A percentile compares a stretch with the other conserved stretches of the same genome.
Conservation (phyloP, 345 rosid species). For the Nasturtium officinale region DNA sequence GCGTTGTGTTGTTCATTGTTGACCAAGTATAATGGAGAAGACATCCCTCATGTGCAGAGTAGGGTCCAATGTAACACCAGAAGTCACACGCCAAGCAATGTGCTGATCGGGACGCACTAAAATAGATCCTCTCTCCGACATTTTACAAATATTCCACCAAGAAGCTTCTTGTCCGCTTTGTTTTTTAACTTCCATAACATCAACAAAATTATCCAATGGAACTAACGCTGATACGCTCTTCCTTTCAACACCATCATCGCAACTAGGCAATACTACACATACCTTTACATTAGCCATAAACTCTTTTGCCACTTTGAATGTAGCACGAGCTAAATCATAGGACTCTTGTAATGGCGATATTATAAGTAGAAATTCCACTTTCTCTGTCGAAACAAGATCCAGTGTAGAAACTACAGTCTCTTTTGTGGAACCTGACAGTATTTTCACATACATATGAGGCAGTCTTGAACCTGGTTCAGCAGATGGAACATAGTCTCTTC, state of each 20-base stretch:
- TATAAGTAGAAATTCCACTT: slow-evolving; percentile 80
- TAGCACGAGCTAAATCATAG: slow-evolving; percentile 65
- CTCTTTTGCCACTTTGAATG: slow-evolving; percentile 59
- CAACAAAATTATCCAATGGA: slow-evolving; percentile 63
- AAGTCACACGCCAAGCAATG: slow-evolving; percentile 73
- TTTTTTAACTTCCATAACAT: slow-evolving; percentile 55
- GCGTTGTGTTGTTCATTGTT: slow-evolving; percentile 21
- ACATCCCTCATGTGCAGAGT: slow-evolving; percentile 56
- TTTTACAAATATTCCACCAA: slow-evolving; percentile 80
- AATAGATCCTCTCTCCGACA: slow-evolving; percentile 70
- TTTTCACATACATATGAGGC: slow-evolving; percentile 72
- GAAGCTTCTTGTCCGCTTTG: slow-evolving; percentile 45
- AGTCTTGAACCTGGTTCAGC: slow-evolving; percentile 86
- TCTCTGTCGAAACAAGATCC: slow-evolving; percentile 67
- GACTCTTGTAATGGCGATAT: slow-evolving; percentile 68
- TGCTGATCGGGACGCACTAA: slow-evolving; percentile 85
- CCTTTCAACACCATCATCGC: slow-evolving; percentile 26
- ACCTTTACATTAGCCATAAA: slow-evolving; percentile 54
- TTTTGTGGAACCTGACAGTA: slow-evolving; percentile 48
- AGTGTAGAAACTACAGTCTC: slow-evolving; percentile 68
- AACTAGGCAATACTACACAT: slow-evolving; percentile 70
- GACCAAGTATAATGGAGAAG: slow-evolving; percentile 56
- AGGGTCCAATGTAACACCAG: slow-evolving; percentile 49
- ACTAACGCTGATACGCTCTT: slow-evolving; percentile 55
- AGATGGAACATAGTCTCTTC: slow-evolving; percentile 82